Percentiles rank a stretch among this genome's conserved stretches.
Conservation (phyloP, 176 grass and related monocot genomes). For the Bromus sterilis region DNA sequence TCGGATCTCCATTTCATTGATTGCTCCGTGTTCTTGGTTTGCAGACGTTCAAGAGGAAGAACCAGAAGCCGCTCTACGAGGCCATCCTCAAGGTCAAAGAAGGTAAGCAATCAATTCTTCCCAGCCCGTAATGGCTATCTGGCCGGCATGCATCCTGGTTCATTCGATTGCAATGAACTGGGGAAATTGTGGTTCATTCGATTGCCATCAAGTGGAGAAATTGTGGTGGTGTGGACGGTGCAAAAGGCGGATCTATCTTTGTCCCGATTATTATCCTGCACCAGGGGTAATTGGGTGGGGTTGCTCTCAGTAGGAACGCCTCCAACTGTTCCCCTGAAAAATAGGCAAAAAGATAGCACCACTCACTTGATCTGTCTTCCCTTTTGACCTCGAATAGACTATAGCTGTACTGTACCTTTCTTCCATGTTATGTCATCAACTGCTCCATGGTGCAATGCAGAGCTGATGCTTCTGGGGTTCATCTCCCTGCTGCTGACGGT, state of each 20-base stretch:
- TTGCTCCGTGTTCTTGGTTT: neutral
- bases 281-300: neutral
- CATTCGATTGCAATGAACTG: neutral
- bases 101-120: conserved; percentile 23
- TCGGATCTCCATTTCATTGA: neutral
- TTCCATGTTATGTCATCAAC: neutral
- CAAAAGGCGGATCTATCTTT: neutral
- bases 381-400: neutral
- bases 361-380: neutral
- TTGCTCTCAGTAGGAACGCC: neutral
- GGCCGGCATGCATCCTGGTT: neutral
- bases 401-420: neutral
- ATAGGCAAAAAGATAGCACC: neutral
- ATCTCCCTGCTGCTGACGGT: conserved; percentile 91
- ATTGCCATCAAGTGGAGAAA: neutral
- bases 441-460: conserved; percentile 35
- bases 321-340: neutral
- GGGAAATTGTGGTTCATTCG: neutral
- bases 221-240: neutral
- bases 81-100: conserved; percentile 94
- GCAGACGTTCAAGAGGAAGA: conserved; percentile 60
- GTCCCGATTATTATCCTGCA: neutral
- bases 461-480: conserved; percentile 93
- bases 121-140: neutral
- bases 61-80: conserved; percentile 82